Evolutionary conservation across 495 filamentous ascomycete genomes (phyloP), one percentile per base, ranked within the genome.

Genomic region (Penicillium silybi): DNA sequence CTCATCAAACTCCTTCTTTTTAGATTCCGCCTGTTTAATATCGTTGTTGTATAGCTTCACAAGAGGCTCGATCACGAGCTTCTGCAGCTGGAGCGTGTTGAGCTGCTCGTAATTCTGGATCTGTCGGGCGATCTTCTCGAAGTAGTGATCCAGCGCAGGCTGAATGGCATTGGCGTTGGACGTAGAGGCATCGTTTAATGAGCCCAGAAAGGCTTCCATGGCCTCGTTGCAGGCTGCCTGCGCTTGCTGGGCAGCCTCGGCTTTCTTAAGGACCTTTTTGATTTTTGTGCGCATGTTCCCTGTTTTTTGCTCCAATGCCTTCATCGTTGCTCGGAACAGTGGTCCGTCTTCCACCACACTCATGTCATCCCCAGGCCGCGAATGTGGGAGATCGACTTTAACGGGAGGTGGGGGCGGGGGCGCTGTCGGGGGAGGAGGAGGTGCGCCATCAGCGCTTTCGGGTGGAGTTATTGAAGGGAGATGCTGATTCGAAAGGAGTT

Each of bases 1-100:
- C 56, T 99, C 93, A 49, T 99, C 93, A 57, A 97, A 99, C 62
- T 97, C 95, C 50, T 91, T 90, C 73, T 92, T 97, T 73, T 97
- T 97, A 22, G 87, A 74, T 59, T 99, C 93, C 16, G 92, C 93
- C 71, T 96, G 91, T 70, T 99, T 99, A 74, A 99, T 96, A 56
- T 99, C 93, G 50, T 90, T 77, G 53, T 89, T 86, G 69, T 99
- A 99, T 3, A 99, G 77, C 65, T 88, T 95, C 48, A 81, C 84
- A 53, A 99, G 80, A 6, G 95, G 95, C 25, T 97, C 93, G 50
- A 97, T 96, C 58, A 99, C 88, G 6, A 96, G 81, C 62, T 84
- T 92, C 58, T 96, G 92, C 32, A 99, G 74, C 64, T 96, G 92
- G 8, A 71, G 29, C 6, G 88, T 82, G 63, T 96, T 97, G 45